phyloP scores from a whole-genome alignment of 176 grass and related monocot genomes.

The Carex myosuroides region DNA sequence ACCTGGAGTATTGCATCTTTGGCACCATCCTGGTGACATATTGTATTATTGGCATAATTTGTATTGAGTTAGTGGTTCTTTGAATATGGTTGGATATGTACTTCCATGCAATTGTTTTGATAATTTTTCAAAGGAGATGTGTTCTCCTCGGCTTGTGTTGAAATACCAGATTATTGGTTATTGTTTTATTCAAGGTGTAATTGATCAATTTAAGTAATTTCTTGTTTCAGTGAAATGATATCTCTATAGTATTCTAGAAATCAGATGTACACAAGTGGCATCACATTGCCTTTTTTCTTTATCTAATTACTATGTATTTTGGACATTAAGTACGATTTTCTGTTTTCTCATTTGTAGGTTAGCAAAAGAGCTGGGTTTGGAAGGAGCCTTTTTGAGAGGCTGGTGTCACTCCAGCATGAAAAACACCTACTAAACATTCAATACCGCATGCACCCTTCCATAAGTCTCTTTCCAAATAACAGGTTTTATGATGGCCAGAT shows the following conservation, averaged over 20 bases:
- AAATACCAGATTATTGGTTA: no score
- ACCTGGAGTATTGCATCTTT: no score
- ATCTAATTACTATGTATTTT: background rate
- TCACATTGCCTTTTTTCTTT: background rate
- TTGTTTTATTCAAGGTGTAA: background rate
- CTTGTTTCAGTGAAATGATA: background rate
- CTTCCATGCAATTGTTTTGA: no score
- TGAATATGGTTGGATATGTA: no score
- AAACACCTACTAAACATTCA: conserved; percentile 78
- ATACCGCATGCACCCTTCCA: conserved; percentile 71
- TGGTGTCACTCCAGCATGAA: conserved; percentile 33
- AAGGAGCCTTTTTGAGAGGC: conserved; percentile 69
- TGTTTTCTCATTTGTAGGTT: conserved; percentile 28
- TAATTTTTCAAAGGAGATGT: no score
- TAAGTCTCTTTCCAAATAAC: conserved; percentile 67
- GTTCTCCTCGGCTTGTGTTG: no score
- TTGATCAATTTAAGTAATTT: background rate
- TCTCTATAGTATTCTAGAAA: background rate
- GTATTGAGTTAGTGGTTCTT: no score
- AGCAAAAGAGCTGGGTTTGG: conserved; percentile 66
- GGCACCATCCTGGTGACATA: no score
- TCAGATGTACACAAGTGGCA: background rate
- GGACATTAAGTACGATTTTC: background rate
- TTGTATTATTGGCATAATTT: no score
- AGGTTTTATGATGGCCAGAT: conserved; percentile 57